Base-by-base conservation (phyloP, 2,329 filamentous ascomycete genomes). In the Pseudonectria foliicola region DNA sequence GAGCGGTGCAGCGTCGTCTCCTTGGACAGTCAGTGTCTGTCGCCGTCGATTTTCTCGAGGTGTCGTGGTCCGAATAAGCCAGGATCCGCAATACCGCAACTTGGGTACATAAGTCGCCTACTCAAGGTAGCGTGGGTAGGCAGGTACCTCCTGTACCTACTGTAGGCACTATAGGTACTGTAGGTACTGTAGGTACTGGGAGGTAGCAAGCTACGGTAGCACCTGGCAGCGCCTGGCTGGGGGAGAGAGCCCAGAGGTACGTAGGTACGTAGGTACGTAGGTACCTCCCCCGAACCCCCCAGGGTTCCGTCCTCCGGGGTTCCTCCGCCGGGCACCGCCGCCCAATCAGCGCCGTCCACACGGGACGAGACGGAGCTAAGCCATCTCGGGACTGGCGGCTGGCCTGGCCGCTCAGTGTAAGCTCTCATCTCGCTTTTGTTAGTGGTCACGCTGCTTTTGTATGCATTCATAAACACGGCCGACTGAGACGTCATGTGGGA, bases 11-110 rank as follows among this genome's bases (percentile, higher is more conserved):
- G 46, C 42, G 45, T 54, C 57, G 56, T 53, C 53, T 53, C n/a
- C n/a, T 49, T 56, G 53, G 52, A 45, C 44, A 37, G 51, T 50
- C 53, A 49, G 56, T 57, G 57, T 52, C 46, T 54, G 42, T 43
- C 43, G 44, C 48, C 37, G 38, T 58, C 48, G 56, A 49, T 59
- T 60, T 61, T 60, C 53, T 59, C 50, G 46, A 59, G 55, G 52
- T 60, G 57, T 61, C 57, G 56, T 60, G 56, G 57, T 59, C 55
- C 54, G 57, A 61, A 60, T 59, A 60, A 59, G 57, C 57, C 57
- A 54, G 40, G 46, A 39, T 46, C 42, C 44, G 40, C 42, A 37
- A 46, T 37, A 36, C 42, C 37, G n/a, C n/a, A n/a, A n/a, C n/a
- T n/a, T n/a, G n/a, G n/a, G n/a, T n/a, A n/a, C n/a, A n/a, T n/a